Conservation (phyloP, 257 asterid genomes). For the Solanum pennellii region DNA sequence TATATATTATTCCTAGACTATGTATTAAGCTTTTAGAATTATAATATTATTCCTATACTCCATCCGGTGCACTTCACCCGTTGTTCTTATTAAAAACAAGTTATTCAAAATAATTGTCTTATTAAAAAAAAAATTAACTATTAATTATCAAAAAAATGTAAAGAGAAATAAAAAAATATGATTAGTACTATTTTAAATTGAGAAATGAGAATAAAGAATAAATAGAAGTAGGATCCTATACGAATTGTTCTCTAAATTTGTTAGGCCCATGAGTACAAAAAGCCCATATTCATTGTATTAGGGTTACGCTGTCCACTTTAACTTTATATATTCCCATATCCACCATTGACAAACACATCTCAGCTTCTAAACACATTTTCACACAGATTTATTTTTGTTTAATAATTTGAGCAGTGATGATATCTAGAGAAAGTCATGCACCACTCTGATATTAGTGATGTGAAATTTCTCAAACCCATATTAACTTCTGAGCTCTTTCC, state of each 20-base stretch:
- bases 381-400: background rate
- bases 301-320: background rate
- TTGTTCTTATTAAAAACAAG: too few species aligned
- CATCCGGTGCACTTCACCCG: too few species aligned
- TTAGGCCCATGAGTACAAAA: background rate
- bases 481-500: slow-evolving; percentile 12
- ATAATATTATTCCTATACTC: background rate
- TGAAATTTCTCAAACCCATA: slow-evolving; percentile 24
- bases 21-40: too few species aligned
- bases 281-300: background rate
- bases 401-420: slow-evolving; percentile 12
- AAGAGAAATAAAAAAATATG: background rate
- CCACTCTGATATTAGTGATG: slow-evolving; percentile 32
- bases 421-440: slow-evolving; percentile 22
- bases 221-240: background rate
- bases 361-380: background rate
- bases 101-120: background rate
- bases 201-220: too few species aligned
- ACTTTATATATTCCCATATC: background rate
- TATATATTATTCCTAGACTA: too few species aligned
- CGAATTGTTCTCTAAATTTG: background rate
- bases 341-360: background rate
- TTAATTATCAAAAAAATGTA: too few species aligned
- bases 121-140: too few species aligned
- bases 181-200: too few species aligned